These are phyloP conservation scores for Fraxinus angustifolia DNA, from an alignment of 305 asterid genomes.

Conservation along the genomic window DNA sequence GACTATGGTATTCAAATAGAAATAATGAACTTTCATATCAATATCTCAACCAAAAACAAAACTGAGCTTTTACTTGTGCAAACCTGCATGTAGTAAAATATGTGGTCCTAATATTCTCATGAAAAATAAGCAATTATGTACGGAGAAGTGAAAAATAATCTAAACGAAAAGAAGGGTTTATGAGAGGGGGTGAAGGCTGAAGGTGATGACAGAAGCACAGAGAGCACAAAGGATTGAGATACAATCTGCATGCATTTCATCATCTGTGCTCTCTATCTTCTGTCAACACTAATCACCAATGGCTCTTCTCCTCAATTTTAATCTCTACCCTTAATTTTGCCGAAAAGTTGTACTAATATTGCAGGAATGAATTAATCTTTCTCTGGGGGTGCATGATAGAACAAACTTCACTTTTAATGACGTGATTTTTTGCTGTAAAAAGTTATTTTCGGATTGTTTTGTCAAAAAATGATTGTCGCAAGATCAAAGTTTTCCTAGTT, in stretches of 20 bases:
- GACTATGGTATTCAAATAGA: background rate
- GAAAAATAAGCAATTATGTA: background rate
- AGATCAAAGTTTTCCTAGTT: background rate
- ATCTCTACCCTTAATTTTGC: background rate
- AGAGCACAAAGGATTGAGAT: constrained; percentile 43
- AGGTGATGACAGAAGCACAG: constrained; percentile 37
- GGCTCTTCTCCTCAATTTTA: background rate
- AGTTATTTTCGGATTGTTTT: background rate
- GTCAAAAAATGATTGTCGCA: background rate
- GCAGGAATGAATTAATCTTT: background rate
- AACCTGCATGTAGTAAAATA: background rate
- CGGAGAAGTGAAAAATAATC: background rate
- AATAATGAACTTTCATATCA: background rate
- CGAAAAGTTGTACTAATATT: too few relatives aligned
- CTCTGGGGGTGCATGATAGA: background rate
- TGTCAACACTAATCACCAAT: constrained; percentile 24
- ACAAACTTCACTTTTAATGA: background rate
- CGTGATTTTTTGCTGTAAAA: background rate
- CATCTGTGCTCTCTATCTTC: constrained; percentile 51
- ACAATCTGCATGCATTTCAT: constrained; percentile 32
- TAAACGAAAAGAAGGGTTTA: background rate
- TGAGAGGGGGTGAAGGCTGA: background rate
- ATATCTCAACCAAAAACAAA: background rate
- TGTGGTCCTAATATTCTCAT: too few relatives aligned
- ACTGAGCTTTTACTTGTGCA: background rate